phyloP scores from a whole-genome alignment of 163 green algal genomes.

The Prototheca wickerhamii region DNA sequence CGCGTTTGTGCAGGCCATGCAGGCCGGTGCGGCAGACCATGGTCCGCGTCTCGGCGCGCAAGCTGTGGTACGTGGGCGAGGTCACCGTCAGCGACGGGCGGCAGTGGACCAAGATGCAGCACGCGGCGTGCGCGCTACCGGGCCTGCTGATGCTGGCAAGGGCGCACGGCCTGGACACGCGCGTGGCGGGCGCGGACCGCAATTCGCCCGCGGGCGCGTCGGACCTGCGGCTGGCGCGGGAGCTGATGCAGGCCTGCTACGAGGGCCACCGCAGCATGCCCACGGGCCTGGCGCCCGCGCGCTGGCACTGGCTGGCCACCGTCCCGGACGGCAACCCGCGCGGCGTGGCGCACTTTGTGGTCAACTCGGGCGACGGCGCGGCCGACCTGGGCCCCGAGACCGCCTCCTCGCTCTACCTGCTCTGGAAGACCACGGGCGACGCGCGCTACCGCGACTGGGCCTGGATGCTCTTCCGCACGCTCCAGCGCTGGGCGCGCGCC shows the following conservation, averaged over 20 bases:
- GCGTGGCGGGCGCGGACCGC: neutral
- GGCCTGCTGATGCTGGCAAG: neutral
- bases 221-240: constrained; percentile 49
- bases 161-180: constrained; percentile 33
- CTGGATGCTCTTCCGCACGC: constrained; percentile 77
- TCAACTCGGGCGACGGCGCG: constrained; percentile 36
- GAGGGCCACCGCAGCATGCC: constrained; percentile 56
- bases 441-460: constrained; percentile 76
- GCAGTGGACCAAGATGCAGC: neutral
- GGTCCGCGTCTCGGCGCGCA: no score
- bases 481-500: constrained; percentile 49
- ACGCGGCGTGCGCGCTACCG: neutral
- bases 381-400: constrained; percentile 87
- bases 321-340: constrained; percentile 24
- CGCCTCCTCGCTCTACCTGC: constrained; percentile 79
- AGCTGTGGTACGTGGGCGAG: neutral
- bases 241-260: constrained; percentile 66
- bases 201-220: constrained; percentile 1
- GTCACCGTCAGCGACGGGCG: neutral
- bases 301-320: constrained; percentile 23
- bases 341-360: neutral
- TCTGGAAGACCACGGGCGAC: constrained; percentile 79
- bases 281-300: constrained; percentile 50
- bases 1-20: no score
- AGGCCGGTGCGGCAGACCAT: no score